Evolutionary conservation across 306 rosid species (phyloP).

Genomic region (Alnus glutinosa): DNA sequence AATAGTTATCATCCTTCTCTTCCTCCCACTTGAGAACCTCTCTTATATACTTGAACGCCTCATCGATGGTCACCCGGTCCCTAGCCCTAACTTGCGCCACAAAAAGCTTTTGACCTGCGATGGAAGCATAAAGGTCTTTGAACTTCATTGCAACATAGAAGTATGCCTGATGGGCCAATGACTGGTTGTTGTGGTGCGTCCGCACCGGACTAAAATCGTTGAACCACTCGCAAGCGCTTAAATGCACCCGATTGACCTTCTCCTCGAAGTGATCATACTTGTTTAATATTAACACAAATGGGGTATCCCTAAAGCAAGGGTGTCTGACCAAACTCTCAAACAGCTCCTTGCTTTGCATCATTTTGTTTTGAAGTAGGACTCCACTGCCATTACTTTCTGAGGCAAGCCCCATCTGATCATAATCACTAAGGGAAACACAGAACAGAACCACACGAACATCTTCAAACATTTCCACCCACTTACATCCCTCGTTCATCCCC

Average conservation of each 20-base stretch:
- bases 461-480: conserved; percentile 99
- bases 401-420: conserved; percentile 64
- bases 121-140: conserved; percentile 83
- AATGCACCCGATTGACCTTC: conserved; percentile 53
- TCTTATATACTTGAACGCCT: conserved; percentile 85
- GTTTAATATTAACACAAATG: conserved; percentile 82
- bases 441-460: conserved; percentile 89
- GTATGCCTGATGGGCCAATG: conserved; percentile 89
- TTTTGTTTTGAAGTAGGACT: conserved; percentile 80
- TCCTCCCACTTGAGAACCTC: conserved; percentile 99
- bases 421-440: conserved; percentile 79
- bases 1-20: conserved; percentile 78
- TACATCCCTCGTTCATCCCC: conserved; percentile 94
- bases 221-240: conserved; percentile 84
- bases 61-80: conserved; percentile 76
- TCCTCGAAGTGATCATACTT: conserved; percentile 87
- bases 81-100: conserved; percentile 88
- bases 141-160: conserved; percentile 96
- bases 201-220: conserved; percentile 69
- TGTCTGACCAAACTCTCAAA: conserved; percentile 88
- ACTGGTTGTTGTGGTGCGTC: conserved; percentile 63
- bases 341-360: conserved; percentile 91
- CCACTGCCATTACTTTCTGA: conserved; percentile 76
- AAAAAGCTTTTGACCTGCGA: conserved; percentile 70
- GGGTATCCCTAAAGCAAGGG: conserved; percentile 84